Base-by-base conservation (phyloP, 2,329 filamentous ascomycete species). In the Rhynchosporium secalis region DNA sequence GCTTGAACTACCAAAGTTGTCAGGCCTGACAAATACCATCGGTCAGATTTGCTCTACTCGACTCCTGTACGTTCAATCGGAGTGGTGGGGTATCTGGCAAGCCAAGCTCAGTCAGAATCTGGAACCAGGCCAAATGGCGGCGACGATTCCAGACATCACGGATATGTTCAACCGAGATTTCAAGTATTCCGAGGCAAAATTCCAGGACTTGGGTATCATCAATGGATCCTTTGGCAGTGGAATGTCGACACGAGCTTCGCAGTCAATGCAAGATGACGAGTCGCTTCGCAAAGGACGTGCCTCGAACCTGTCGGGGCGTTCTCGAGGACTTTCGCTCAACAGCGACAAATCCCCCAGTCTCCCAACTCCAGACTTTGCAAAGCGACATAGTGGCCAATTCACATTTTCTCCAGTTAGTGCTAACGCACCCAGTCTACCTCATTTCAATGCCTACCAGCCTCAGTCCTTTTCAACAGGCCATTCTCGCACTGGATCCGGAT, bases 1-100 rank as follows among this genome's bases (percentile, higher is more conserved):
- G 76, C 89, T 94, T 68, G 94, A 98, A 74, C 82, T 99, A 52
- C 94, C 94, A 1, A 88, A 88, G 73, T 82, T 99, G 15, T 96
- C 95, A 57, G 78, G 80, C 7, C 78, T 95, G 66, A 97, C 94
- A 1, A 91, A 91, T 65, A 90, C 88, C 70, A 80, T 97, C 65
- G 92, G 95, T 70, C 90, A 92, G 70, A 88, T 90, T 29, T 94
- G 91, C 70, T 81, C 96, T 48, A 85, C 84, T 62, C 92, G 92
- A 70, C 92, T 98, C 71, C 86, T 97, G 68, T 86, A 89, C 66
- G 88, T 96, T 51, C 93, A 97, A 75, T 83, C 86, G 20, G 82
- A 85, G 55, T 99, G 94, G 94, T 93, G 88, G 73, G 82, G 82
- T 61, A 86, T 91, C 45, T 93, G 92, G 86, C 88, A 90, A 70